Evolutionary conservation across 257 asterid species (phyloP), one percentile per base, ranked within the genome.

Genomic region (Ilex asprella): DNA sequence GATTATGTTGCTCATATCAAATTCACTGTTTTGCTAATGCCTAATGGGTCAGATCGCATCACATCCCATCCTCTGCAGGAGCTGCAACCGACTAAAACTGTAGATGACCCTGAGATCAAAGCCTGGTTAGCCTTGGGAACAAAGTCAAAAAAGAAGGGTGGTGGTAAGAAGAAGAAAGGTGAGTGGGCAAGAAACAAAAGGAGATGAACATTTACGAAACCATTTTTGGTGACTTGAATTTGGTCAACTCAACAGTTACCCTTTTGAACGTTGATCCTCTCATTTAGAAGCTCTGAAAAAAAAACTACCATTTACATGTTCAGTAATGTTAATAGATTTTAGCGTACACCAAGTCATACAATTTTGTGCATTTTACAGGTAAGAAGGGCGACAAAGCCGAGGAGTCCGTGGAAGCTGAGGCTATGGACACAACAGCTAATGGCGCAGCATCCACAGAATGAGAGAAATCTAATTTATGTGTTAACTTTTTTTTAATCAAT

Each of bases 161-260:
- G 98, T 57, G 96, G 96, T 12, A 91, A 86, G 81, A 91, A 88
- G 82, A 91, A 91, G 89, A 91, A 88, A 86, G 96, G 98, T 91
- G n/a, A 30, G 76, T 68, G 31, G 39, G 27, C 15, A 39, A 10
- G 13, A 46, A 41, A 41, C 47, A 35, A 35, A 35, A 3, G 41
- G 7, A 8, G 41, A 8, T 35, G 41, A 4, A 35, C 41, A 35
- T 35, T 35, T 8, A 3, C 41, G 8, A 8, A 35, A 4, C 41
- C 41, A 8, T 35, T 35, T 35, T 35, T 0, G 41, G 41, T 35
- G 7, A 35, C 41, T 8, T 21, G 27, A 21, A 0, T 21, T 21
- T 1, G 27, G 27, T 21, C 27, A 21, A 21, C 27, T 21, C 27
- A 21, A 21, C 27, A 21, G 27, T 21, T 21, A 1, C 0, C 27